Percentiles rank a stretch among this genome's conserved stretches.
phyloP scores from a whole-genome alignment of 2,329 filamentous ascomycete genomes.

The Bimuria novae-zelandiae region DNA sequence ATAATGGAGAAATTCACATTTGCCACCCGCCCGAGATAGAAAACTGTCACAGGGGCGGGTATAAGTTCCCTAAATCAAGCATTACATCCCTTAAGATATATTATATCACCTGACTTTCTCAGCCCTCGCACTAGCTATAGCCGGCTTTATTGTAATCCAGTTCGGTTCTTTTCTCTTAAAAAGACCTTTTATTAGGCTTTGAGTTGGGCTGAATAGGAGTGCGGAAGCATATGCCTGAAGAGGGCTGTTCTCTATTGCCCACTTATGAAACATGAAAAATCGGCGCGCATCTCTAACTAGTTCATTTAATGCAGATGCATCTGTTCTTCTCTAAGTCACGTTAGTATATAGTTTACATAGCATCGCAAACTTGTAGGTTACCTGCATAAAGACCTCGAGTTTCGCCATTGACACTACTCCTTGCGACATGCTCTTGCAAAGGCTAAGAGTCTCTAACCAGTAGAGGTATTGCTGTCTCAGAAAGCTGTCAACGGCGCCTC shows the following conservation, averaged over 20 bases:
- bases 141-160: slow-evolving; percentile 15
- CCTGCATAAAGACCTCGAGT: background rate
- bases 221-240: background rate
- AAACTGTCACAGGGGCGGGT: too few species aligned
- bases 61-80: too few species aligned
- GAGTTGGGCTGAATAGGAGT: slow-evolving; percentile 17
- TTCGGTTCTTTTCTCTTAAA: background rate
- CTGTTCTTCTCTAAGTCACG: too few species aligned
- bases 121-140: too few species aligned
- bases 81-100: slow-evolving; percentile 11
- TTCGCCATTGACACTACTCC: background rate
- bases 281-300: background rate
- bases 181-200: slow-evolving; percentile 14
- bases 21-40: too few species aligned
- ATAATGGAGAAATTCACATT: too few species aligned
- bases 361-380: background rate
- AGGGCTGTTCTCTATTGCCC: background rate
- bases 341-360: background rate
- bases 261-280: background rate
- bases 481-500: too few species aligned
- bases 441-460: too few species aligned
- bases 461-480: too few species aligned
- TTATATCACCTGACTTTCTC: too few species aligned
- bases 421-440: too few species aligned
- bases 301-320: background rate